Evolutionary conservation across 768 basidiomycete genomes (phyloP).

Genomic region (Chalciporus sphaerocephalus): DNA sequence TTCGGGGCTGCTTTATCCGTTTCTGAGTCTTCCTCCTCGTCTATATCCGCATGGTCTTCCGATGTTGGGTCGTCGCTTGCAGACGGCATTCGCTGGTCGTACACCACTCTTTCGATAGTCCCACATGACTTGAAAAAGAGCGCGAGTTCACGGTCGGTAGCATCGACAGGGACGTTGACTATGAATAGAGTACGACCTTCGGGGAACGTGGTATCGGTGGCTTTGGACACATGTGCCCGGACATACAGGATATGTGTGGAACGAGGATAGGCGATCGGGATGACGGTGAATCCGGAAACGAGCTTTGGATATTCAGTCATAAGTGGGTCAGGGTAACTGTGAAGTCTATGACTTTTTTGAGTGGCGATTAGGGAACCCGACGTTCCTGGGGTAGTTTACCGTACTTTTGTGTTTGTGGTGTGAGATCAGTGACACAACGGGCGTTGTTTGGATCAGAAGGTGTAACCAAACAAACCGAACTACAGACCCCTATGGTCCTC

Average conservation of each 20-base stretch:
- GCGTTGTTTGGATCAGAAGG: no score
- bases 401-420: no score
- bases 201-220: constrained; percentile 35
- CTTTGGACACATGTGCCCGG: constrained; percentile 56
- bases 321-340: no score
- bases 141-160: constrained; percentile 75
- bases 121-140: constrained; percentile 76
- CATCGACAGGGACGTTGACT: constrained; percentile 85
- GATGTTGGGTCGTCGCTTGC: constrained; percentile 5
- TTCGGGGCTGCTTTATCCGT: constrained; percentile 34
- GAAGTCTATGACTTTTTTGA: background rate
- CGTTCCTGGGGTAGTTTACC: no score
- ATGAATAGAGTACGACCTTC: constrained; percentile 78
- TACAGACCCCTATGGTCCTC: no score
- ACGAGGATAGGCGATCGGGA: constrained; percentile 38
- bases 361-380: background rate
- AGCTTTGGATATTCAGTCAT: constrained; percentile 13
- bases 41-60: constrained; percentile 22
- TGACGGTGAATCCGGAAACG: constrained; percentile 33
- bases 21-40: constrained; percentile 25
- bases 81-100: constrained; percentile 47
- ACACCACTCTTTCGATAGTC: constrained; percentile 69
- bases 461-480: no score
- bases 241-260: constrained; percentile 73
- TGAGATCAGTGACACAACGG: no score